Evolutionary conservation across 2,329 filamentous ascomycete species (phyloP), one percentile per base, ranked within the genome.

Genomic region (Parasarocladium wereldwijsianum): DNA sequence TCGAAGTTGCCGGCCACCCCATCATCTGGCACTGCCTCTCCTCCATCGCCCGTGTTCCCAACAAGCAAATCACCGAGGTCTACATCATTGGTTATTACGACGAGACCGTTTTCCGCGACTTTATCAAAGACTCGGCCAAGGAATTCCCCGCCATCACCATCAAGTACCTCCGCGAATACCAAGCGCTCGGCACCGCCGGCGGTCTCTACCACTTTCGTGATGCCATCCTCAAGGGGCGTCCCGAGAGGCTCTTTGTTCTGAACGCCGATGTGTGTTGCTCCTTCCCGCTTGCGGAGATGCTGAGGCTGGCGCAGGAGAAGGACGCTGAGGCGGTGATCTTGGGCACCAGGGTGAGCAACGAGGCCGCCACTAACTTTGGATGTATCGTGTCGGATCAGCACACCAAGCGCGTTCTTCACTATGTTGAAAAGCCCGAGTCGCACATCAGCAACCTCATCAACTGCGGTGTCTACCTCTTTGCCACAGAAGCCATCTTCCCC

Each of bases 71-170:
- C 56, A 82, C 85, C 51, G 90, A 98, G 59, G 87, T 98, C 45
- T 86, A 90, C 64, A 77, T 98, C 49, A 92, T 98, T 50, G 90
- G 90, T 50, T 98, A 98, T 71, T 98, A 96, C 57, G 90, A 98
- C 53, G 90, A 96, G 62, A 70, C 74, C 25, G 83, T 96, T 46
- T 94, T 96, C 70, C 81, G 85, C 48, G 86, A 94, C 59, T 96
- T 96, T 62, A 93, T 96, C 65, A 93, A 93, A 59, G 81, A 93
- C 51, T 74, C 85, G 36, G 66, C 75, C 36, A 72, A 72, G 53
- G 79, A 83, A 51, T 93, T 93, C 61, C 84, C 86, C 32, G 72
- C 83, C 49, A 74, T 96, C 46, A 50, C 49, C 23, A 84, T 96
- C 60, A 84, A 86, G 55, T 98, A 98, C 62, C 73, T 98, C 32